phyloP scores from a whole-genome alignment of 2,329 filamentous ascomycete species.

The Orbilia oligospora region DNA sequence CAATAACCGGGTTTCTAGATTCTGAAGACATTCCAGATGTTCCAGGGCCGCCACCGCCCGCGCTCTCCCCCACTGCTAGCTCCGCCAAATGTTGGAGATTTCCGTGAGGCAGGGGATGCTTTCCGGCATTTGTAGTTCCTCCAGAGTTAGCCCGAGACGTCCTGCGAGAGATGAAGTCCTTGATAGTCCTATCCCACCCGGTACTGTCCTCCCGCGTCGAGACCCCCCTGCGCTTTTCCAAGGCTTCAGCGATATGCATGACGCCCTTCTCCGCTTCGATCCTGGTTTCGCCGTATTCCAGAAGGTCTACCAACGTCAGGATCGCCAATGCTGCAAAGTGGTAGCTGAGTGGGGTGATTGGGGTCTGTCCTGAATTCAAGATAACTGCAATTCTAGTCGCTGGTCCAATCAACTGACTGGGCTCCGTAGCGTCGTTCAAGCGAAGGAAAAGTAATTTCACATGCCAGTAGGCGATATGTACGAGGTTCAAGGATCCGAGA shows the following conservation, averaged over 20 bases:
- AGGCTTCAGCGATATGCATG: constrained; percentile 72
- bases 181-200: constrained; percentile 74
- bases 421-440: constrained; percentile 72
- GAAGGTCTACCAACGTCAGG: constrained; percentile 75
- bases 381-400: constrained; percentile 74
- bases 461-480: constrained; percentile 80
- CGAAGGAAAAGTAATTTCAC: constrained; percentile 76
- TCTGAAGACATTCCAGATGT: constrained; percentile 61
- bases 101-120: constrained; percentile 69
- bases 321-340: constrained; percentile 76
- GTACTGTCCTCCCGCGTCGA: constrained; percentile 68
- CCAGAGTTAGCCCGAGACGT: constrained; percentile 67
- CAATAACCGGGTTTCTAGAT: constrained; percentile 61
- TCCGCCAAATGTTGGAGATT: constrained; percentile 76
- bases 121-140: constrained; percentile 67
- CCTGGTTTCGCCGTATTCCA: constrained; percentile 72
- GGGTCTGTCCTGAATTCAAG: constrained; percentile 72
- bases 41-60: constrained; percentile 62
- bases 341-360: constrained; percentile 76
- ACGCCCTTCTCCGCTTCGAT: constrained; percentile 74
- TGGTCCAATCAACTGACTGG: constrained; percentile 74
- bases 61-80: constrained; percentile 65
- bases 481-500: constrained; percentile 72
- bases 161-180: constrained; percentile 70
- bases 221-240: constrained; percentile 67